Evolutionary conservation across 495 filamentous ascomycete genomes (phyloP).

Genomic region (Penicillium bialowiezense): DNA sequence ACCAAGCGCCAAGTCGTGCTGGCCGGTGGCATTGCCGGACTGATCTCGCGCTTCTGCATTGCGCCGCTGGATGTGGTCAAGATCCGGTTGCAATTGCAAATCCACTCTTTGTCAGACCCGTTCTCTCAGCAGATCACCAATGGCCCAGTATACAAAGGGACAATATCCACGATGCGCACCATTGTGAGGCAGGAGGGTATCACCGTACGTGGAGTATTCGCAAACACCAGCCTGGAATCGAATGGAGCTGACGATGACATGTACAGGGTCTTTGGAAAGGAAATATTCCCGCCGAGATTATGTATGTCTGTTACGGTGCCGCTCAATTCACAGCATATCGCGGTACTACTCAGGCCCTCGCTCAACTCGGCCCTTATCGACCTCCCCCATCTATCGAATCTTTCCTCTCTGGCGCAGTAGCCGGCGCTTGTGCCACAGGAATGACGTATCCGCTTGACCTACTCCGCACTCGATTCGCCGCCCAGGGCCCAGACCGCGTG

Average conservation of each 20-base stretch:
- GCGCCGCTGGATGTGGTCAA: conserved; percentile 94
- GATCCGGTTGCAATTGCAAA: conserved; percentile 91
- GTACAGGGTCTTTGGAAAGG: conserved; percentile 87
- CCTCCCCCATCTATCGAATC: conserved; percentile 59
- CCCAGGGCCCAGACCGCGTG: conserved; percentile 80
- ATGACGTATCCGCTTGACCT: conserved; percentile 91
- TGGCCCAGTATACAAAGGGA: conserved; percentile 76
- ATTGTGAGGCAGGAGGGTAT: conserved; percentile 80
- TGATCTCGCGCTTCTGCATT: conserved; percentile 90
- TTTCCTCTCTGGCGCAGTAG: conserved; percentile 77
- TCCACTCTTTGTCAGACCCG: conserved; percentile 73
- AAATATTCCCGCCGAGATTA: conserved; percentile 89
- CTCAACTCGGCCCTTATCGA: conserved; percentile 45
- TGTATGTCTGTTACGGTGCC: conserved; percentile 87
- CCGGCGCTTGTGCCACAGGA: conserved; percentile 77
- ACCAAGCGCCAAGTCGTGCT: conserved; percentile 75
- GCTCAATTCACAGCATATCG: conserved; percentile 92
- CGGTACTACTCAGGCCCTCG: conserved; percentile 59
- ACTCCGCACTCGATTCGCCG: conserved; percentile 90
- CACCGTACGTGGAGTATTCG: conserved; percentile 43
- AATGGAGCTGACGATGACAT: background rate
- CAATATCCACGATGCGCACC: conserved; percentile 67
- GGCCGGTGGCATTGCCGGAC: conserved; percentile 83
- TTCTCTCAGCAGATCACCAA: conserved; percentile 46
- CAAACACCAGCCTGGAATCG: background rate